A percentile compares a stretch with the other conserved stretches of the same genome.
phyloP scores from a whole-genome alignment of 371 early-diverging fungal genomes.

The Mortierella sp. region DNA sequence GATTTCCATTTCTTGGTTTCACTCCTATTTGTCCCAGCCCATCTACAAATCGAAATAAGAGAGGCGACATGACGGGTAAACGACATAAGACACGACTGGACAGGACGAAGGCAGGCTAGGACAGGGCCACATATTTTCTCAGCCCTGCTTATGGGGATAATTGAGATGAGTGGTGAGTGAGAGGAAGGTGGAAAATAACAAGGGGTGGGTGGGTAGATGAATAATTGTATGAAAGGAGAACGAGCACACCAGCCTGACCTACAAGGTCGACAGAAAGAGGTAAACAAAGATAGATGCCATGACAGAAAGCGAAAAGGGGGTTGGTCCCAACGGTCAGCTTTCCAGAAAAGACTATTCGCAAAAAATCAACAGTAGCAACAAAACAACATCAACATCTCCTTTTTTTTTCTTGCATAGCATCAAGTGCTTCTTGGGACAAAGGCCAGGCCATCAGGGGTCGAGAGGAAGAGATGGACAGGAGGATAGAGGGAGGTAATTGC shows the following conservation, averaged over 20 bases:
- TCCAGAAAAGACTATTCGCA: neutral
- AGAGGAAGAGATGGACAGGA: neutral
- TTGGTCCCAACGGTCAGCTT: neutral
- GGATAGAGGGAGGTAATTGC: neutral
- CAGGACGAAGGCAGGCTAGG: too few species aligned
- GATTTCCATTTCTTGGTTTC: neutral
- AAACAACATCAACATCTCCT: neutral
- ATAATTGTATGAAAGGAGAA: too few species aligned
- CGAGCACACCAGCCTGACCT: too few species aligned
- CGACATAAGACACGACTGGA: too few species aligned
- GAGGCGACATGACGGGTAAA: neutral
- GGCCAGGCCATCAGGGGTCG: neutral
- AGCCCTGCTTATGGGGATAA: neutral
- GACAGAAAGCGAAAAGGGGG: neutral
- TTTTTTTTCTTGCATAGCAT: slow-evolving; percentile 3
- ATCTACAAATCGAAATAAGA: neutral
- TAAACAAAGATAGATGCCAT: too few species aligned
- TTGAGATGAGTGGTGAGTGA: neutral
- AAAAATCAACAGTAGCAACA: too few species aligned
- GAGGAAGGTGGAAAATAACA: neutral
- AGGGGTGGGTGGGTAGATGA: too few species aligned
- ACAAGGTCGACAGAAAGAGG: too few species aligned
- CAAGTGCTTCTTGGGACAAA: neutral
- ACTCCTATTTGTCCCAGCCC: too few species aligned
- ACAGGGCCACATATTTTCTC: neutral